Base-by-base conservation (phyloP, 495 filamentous ascomycete species). In the Extremus antarcticus region DNA sequence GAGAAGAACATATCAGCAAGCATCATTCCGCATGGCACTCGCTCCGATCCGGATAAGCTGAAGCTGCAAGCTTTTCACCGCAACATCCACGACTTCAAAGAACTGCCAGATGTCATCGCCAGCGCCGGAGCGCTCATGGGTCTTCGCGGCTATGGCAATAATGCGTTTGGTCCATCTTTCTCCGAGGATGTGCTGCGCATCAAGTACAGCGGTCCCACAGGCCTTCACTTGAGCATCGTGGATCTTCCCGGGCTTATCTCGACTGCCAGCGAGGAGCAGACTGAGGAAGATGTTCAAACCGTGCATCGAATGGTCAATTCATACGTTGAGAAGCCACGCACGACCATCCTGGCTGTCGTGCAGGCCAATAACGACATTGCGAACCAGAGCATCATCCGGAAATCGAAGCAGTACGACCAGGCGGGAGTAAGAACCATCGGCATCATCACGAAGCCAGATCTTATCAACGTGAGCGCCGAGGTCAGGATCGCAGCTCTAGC, bases 391-490 rank as follows among this genome's bases (percentile, higher is more conserved):
- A 57, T 57, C 40, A 53, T 53, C 38, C 21, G 40, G 17, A 53
- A 57, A 20, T 53, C 49, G 48, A 32, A 41, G 17, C 16, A 43
- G 35, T 29, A 43, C 38, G 55, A 57, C 24, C n/a, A 25, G 38
- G 50, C 25, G 8, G 55, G 55, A 8, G 17, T 53, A 25, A 25
- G 55, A 10, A 57, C 55, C 4, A 23, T 57, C 8, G 55, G 55
- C 21, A 53, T 57, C 49, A 53, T 57, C 55, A 53, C 55, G 4
- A 53, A 57, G 32, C 49, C 55, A 17, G 49, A 65, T 61, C 67
- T 73, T 2, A 69, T 73, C 50, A 72, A 71, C 32, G 25, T 23
- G 1, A 59, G 61, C 0, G 66, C 71, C 0, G 66, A 73, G 41
- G 20, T 32, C 9, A 59, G 65, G 20, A 59, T 73, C 48, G 66